Evolutionary conservation across 2,329 filamentous ascomycete species (phyloP), one percentile per base, ranked within the genome.

Genomic region (Rhynchosporium agropyri): DNA sequence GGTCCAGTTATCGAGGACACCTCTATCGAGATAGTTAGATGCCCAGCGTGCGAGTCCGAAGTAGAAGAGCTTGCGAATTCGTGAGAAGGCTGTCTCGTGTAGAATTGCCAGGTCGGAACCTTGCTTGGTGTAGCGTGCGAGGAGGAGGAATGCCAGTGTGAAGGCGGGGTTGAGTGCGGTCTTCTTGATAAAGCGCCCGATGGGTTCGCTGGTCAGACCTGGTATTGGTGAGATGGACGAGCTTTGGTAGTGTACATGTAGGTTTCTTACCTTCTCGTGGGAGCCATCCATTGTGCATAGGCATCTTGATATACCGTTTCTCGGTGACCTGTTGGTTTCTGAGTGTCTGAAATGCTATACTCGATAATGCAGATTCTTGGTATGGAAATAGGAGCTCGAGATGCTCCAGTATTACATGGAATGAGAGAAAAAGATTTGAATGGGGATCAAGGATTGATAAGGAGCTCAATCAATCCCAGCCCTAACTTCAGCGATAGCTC

Each of bases 111-210:
- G 72, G 58, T 83, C 77, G 61, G 80, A 78, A 56, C 89, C 88
- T 67, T 80, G 80, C 68, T 82, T 79, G n/a, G 87, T 89, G 77
- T 84, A 88, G 33, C 83, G 81, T 8, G 84, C 83, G 28, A 87
- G 78, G 4, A 90, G 79, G 50, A 90, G 70, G 29, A 91, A 77
- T 0, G 88, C 84, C 12, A 91, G 76, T 0, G 89, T 81, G 26
- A 90, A 76, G 45, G 80, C 78, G 1, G 89, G 88, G 71, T 89
- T 89, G 63, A 91, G 77, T 6, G 82, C 79, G 0, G 87, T 91
- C 60, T 79, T 78, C 66, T 83, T 81, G 67, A 91, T 72, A 46
- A 89, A 71, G 45, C 79, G 79, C 42, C 82, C 76, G 63, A 90
- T 67, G 12, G 86, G 83, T 71, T 90, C 88, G 63, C 79, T 79